Evolutionary conservation across 2,329 filamentous ascomycete genomes (phyloP), one percentile per base, ranked within the genome.

Genomic region (Coleophoma eucalyptorum): DNA sequence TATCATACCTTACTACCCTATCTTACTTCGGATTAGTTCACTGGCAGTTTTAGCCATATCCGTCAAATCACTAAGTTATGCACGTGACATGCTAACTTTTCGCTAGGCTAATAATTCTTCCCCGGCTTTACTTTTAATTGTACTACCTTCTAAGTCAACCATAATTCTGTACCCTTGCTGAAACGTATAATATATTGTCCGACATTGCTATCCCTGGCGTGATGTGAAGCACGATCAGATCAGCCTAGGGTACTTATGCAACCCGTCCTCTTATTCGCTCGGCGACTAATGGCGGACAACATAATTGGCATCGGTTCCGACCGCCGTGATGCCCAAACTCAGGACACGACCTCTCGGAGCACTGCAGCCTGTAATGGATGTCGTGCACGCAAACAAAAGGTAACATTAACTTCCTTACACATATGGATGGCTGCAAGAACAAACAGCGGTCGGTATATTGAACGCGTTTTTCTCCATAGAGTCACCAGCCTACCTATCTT

Each of bases 331-430:
- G n/a, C 20, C 15, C 43, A 31, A 7, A 11, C 10, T 33, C 20
- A 46, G n/a, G 43, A 46, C 8, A 8, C 43, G 18, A 31, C 20
- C n/a, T 32, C 65, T 11, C 65, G 70, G 8, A 71, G 70, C 40
- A 71, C 69, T 16, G 65, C 64, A 1, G 69, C 70, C 5, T 73
- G 70, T 51, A 70, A 70, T 53, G 62, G 67, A 1, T 72, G 71
- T 54, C 66, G 70, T 7, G 62, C 65, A 4, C 65, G 69, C 37
- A 73, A 72, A 55, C 70, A 73, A 51, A 73, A 72, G 64, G 70
- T 71, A 51, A 38, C n/a, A n/a, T n/a, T n/a, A n/a, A n/a, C n/a
- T n/a, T n/a, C n/a, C n/a, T n/a, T n/a, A n/a, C n/a, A n/a, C n/a
- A n/a, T n/a, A n/a, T n/a, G n/a, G n/a, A n/a, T n/a, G n/a, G n/a